Conservation (phyloP, 2,329 filamentous ascomycete genomes). For the Colletotrichum nymphaeae region DNA sequence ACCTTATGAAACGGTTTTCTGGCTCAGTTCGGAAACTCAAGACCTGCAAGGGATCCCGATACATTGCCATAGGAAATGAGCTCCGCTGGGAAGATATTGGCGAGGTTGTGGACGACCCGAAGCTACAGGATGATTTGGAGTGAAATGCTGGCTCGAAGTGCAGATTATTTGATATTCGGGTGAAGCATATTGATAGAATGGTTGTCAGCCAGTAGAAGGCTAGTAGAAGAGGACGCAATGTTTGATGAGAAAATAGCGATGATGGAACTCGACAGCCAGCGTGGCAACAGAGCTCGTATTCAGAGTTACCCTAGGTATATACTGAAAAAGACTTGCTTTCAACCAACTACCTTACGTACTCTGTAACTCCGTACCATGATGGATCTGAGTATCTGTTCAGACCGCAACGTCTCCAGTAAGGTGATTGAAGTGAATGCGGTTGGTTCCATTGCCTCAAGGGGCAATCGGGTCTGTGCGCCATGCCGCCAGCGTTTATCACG, state of each 20-base stretch:
- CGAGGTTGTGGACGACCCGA: neutral
- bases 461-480: conserved; percentile 2
- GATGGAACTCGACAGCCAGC: neutral
- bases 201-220: neutral
- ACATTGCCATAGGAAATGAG: neutral
- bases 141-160: neutral
- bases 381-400: too few species aligned
- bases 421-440: too few species aligned
- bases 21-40: neutral
- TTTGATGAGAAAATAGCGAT: neutral
- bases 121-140: neutral
- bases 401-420: too few species aligned
- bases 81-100: neutral
- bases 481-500: conserved; percentile 7
- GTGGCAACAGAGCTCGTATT: neutral
- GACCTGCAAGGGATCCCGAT: neutral
- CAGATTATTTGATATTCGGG: neutral
- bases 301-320: neutral
- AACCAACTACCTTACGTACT: too few species aligned
- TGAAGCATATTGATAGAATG: neutral
- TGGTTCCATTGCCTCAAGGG: too few species aligned
- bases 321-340: neutral
- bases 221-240: too few species aligned
- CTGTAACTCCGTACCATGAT: too few species aligned
- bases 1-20: neutral